phyloP scores from a whole-genome alignment of 176 grass and related monocot genomes.

The Oryza officinalis region DNA sequence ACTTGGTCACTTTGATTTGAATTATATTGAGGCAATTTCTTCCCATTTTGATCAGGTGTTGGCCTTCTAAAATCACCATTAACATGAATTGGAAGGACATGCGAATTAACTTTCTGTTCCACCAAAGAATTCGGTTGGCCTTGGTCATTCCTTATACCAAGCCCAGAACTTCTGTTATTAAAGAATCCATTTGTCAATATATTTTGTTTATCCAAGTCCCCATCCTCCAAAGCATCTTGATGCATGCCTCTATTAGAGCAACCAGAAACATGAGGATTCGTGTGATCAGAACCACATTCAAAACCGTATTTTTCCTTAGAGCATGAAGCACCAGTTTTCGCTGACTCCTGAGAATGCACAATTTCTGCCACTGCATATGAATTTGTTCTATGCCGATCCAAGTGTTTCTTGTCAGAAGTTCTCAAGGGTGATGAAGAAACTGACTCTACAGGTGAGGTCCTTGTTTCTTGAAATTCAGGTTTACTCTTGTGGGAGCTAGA shows the following conservation, averaged over 20 bases:
- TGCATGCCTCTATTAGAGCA: constrained; percentile 22
- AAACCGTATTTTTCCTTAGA: constrained; percentile 43
- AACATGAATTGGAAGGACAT: constrained; percentile 15
- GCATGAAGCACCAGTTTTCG: constrained; percentile 29
- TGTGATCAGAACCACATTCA: constrained; percentile 36
- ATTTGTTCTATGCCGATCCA: constrained; percentile 41
- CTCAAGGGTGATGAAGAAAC: constrained; percentile 78
- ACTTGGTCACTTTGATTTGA: constrained; percentile 33
- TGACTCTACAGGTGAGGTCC: constrained; percentile 73
- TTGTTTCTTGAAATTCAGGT: constrained; percentile 53
- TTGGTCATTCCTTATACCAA: constrained; percentile 22
- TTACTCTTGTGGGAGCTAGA: constrained; percentile 62
- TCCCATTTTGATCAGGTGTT: constrained; percentile 28
- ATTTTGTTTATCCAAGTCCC: constrained; percentile 43
- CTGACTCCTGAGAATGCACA: constrained; percentile 33
- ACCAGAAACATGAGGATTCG: constrained; percentile 32
- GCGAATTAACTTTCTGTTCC: constrained; percentile 19
- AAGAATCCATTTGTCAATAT: constrained; percentile 6
- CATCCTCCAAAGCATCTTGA: constrained; percentile 33
- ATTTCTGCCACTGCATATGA: constrained; percentile 38
- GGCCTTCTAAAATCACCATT: constrained; percentile 22
- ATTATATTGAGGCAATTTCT: constrained; percentile 12
- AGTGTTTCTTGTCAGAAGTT: constrained; percentile 31
- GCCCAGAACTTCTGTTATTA: constrained; percentile 31
- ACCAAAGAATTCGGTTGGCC: constrained; percentile 21